These are phyloP conservation scores for Rickenella mellea DNA, from an alignment of 768 basidiomycete genomes.

Conservation along the genomic window DNA sequence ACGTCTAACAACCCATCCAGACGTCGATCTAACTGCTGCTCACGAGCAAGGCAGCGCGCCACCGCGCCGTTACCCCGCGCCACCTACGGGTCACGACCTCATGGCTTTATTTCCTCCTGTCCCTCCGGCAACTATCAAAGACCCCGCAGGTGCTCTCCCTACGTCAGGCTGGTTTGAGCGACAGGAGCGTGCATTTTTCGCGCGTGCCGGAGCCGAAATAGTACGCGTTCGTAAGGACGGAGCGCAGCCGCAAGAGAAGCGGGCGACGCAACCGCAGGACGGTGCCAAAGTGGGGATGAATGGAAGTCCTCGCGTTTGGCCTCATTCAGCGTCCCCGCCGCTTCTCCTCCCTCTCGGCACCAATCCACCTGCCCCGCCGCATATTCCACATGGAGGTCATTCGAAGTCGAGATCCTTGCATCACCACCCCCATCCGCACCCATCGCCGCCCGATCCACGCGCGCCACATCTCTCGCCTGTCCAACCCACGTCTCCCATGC, in stretches of 20 bases:
- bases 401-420: constrained; percentile 7
- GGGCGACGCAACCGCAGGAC: background rate
- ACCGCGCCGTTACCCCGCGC: constrained; percentile 58
- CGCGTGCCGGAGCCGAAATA: constrained; percentile 69
- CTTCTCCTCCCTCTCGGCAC: background rate
- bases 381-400: constrained; percentile 8
- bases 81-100: constrained; percentile 73
- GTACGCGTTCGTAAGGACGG: constrained; percentile 60
- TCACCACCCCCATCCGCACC: constrained; percentile 16
- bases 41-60: constrained; percentile 18
- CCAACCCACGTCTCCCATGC: constrained; percentile 35
- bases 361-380: background rate
- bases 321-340: background rate
- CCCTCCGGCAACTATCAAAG: constrained; percentile 46
- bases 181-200: constrained; percentile 76
- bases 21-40: background rate
- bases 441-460: constrained; percentile 18
- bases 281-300: background rate
- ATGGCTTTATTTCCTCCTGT: constrained; percentile 78
- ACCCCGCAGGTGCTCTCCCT: constrained; percentile 29
- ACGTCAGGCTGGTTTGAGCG: constrained; percentile 67
- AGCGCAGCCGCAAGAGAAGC: background rate
- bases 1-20: background rate
- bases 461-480: constrained; percentile 8
- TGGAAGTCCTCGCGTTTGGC: background rate